These are phyloP conservation scores for Spathaspora arborariae DNA, from an alignment of 805 yeast genomes.

Conservation along the genomic window DNA sequence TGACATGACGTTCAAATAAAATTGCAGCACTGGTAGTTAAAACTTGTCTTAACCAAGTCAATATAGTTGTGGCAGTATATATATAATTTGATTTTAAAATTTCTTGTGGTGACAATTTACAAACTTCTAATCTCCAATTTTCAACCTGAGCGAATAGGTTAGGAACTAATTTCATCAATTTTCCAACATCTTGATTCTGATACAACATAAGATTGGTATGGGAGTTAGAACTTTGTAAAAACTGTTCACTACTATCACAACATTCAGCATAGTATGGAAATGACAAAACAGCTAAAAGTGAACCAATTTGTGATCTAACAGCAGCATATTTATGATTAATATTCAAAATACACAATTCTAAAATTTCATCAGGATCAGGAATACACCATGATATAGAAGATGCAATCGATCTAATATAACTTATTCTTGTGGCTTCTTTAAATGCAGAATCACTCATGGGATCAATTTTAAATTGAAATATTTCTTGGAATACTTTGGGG, in stretches of 20 bases:
- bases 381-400: slow-evolving; percentile 53
- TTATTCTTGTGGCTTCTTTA: slow-evolving; percentile 56
- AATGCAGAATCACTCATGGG: slow-evolving; percentile 58
- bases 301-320: slow-evolving; percentile 67
- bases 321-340: slow-evolving; percentile 67
- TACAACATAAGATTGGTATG: slow-evolving; percentile 30
- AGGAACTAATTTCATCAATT: slow-evolving; percentile 34
- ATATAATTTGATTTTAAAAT: slow-evolving; percentile 57
- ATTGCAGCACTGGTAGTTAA: slow-evolving; percentile 52
- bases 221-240: slow-evolving; percentile 35
- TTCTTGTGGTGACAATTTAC: slow-evolving; percentile 48
- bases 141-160: slow-evolving; percentile 44
- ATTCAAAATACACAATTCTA: slow-evolving; percentile 42
- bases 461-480: slow-evolving; percentile 47
- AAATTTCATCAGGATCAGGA: slow-evolving; percentile 44
- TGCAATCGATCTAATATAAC: slow-evolving; percentile 49
- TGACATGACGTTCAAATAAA: slow-evolving; percentile 50
- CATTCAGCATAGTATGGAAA: slow-evolving; percentile 42
- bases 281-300: slow-evolving; percentile 48
- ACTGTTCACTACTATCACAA: slow-evolving; percentile 31
- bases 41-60: slow-evolving; percentile 55
- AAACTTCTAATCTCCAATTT: slow-evolving; percentile 32
- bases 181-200: slow-evolving; percentile 12
- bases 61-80: slow-evolving; percentile 60
- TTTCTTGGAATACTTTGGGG: slow-evolving; percentile 44